A percentile compares a stretch with the other conserved stretches of the same genome.
phyloP scores from a whole-genome alignment of 768 basidiomycete species.

The Saitozyma sp. region DNA sequence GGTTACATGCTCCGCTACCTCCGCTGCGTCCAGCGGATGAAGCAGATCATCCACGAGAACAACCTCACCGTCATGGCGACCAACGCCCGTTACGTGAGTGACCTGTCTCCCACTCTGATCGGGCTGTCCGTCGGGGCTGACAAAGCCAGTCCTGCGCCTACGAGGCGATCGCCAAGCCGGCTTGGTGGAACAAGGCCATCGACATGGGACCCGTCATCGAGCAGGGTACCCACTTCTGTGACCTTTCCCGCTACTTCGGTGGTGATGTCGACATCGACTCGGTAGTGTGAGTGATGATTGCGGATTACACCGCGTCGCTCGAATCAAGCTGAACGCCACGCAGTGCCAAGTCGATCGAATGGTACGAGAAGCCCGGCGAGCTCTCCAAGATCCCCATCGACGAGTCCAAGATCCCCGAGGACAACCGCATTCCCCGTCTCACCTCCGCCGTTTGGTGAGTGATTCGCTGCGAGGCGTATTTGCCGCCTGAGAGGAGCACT shows the following conservation, averaged over 20 bases:
- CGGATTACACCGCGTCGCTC: background rate
- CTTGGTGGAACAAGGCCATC: slow-evolving; percentile 54
- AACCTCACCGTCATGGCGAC: slow-evolving; percentile 93
- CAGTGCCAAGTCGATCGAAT: slow-evolving; percentile 79
- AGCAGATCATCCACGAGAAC: slow-evolving; percentile 90
- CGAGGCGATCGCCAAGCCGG: slow-evolving; percentile 53
- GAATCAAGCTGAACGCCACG: slow-evolving; percentile 5
- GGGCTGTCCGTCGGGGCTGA: slow-evolving; percentile 1
- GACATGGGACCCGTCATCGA: slow-evolving; percentile 54
- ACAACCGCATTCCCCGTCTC: slow-evolving; percentile 89
- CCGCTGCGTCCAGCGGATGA: slow-evolving; percentile 93
- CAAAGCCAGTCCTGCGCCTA: slow-evolving; percentile 62
- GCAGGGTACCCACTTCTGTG: slow-evolving; percentile 86
- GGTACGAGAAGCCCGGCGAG: slow-evolving; percentile 82
- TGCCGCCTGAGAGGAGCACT: background rate
- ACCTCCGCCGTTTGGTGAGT: slow-evolving; percentile 81
- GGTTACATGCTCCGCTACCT: slow-evolving; percentile 94
- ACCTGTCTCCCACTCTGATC: background rate
- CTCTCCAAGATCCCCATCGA: slow-evolving; percentile 79
- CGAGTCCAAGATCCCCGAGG: slow-evolving; percentile 77
- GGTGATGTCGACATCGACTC: slow-evolving; percentile 82
- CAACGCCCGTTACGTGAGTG: slow-evolving; percentile 79
- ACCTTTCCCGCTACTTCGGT: slow-evolving; percentile 94
- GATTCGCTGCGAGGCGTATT: background rate
- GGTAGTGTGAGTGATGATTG: slow-evolving; percentile 54